phyloP scores from a whole-genome alignment of 306 rosid species.

The Inga leiocalycina region DNA sequence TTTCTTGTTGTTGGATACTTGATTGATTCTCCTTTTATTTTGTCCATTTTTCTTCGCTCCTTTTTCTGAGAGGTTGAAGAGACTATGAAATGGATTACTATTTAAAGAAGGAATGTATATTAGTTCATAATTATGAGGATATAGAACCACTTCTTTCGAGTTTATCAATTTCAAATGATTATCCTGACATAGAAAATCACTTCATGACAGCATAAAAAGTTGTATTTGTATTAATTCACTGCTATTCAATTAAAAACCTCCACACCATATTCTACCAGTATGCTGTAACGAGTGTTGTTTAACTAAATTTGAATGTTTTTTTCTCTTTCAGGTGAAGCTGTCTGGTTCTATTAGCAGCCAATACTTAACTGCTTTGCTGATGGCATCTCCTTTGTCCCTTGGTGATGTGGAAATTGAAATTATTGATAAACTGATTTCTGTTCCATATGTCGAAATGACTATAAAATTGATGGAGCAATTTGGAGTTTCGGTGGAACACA shows the following conservation, averaged over 20 bases:
- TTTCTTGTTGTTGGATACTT: not conserved
- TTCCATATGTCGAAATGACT: constrained; percentile 98
- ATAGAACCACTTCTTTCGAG: not conserved
- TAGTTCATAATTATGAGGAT: not conserved
- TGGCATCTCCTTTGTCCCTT: constrained; percentile 98
- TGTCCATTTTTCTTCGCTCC: not conserved
- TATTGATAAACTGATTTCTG: constrained; percentile 86
- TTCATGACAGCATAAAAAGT: not conserved
- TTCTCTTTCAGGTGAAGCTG: constrained; percentile 77
- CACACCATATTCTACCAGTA: not conserved
- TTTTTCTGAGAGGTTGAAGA: not conserved
- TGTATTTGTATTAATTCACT: not conserved
- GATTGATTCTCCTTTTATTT: not conserved
- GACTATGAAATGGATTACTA: not conserved
- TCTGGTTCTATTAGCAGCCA: constrained; percentile 99
- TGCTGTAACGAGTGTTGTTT: not conserved
- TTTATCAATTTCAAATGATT: not conserved
- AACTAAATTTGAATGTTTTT: not conserved
- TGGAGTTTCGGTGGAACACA: constrained; percentile 85
- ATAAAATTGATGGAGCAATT: constrained; percentile 96
- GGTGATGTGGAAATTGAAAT: constrained; percentile 94
- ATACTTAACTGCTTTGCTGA: constrained; percentile 91
- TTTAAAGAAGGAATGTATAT: not conserved
- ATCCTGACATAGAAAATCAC: not conserved
- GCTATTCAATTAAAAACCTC: not conserved